phyloP scores from a whole-genome alignment of 106 monocot species.

The Apostasia ramifera region DNA sequence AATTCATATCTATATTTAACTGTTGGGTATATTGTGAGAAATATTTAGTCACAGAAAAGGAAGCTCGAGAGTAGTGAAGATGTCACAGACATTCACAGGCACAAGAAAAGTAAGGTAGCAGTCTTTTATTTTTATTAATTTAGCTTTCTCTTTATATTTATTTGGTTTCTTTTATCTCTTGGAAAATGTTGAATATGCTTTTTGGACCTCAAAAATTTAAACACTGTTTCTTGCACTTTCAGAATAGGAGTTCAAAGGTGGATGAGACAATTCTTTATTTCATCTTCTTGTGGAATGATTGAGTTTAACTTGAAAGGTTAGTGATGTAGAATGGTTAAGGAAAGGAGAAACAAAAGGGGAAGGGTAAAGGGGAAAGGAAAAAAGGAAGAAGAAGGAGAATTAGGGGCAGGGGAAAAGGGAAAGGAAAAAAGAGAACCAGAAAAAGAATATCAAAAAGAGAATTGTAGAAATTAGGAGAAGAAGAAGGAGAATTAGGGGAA shows the following conservation, averaged over 20 bases:
- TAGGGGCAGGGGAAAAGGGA: no score
- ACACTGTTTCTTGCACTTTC: slow-evolving; percentile 5
- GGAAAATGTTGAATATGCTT: neutral
- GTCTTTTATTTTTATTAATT: neutral
- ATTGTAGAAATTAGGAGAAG: no score
- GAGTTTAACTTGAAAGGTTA: slow-evolving; percentile 8
- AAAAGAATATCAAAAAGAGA: no score
- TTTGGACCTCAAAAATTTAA: slow-evolving; percentile 4
- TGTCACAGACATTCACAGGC: slow-evolving; percentile 30
- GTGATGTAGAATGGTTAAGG: no score
- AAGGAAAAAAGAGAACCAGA: no score
- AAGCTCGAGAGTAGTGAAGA: slow-evolving; percentile 58
- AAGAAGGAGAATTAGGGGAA: no score
- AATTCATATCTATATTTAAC: neutral
- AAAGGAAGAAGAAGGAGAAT: no score
- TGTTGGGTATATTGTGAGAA: neutral
- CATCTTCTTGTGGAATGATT: neutral
- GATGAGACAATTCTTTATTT: slow-evolving; percentile 7
- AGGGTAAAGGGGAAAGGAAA: no score
- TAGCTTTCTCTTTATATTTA: neutral
- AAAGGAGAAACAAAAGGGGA: no score
- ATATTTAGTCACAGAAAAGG: slow-evolving; percentile 37
- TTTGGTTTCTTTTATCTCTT: neutral
- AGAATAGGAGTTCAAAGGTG: slow-evolving; percentile 59
- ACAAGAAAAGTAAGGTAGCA: slow-evolving; percentile 73